These are phyloP conservation scores for Trichosanthes cucumerina DNA, from an alignment of 306 rosid species.

Conservation along the genomic window DNA sequence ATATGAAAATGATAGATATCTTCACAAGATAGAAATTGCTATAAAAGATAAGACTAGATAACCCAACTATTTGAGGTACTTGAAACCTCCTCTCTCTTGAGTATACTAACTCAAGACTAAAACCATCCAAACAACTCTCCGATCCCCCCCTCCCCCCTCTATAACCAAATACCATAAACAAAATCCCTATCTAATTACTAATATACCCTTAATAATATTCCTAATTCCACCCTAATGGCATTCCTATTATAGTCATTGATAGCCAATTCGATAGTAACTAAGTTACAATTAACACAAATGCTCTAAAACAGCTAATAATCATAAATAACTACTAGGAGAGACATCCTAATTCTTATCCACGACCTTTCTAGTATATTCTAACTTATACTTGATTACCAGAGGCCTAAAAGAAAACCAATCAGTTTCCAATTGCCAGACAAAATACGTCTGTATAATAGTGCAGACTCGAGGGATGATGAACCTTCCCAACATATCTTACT, in stretches of 20 bases:
- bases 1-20: neutral
- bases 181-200: too few species aligned
- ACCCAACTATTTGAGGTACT: too few species aligned
- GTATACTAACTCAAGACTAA: too few species aligned
- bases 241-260: neutral
- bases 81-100: too few species aligned
- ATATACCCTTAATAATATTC: too few species aligned
- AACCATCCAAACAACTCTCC: too few species aligned
- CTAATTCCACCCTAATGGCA: too few species aligned
- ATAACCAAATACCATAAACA: too few species aligned
- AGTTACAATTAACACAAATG: neutral
- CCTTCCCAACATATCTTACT: neutral
- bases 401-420: neutral
- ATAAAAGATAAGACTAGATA: too few species aligned
- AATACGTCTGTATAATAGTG: neutral
- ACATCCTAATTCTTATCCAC: neutral
- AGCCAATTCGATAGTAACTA: neutral
- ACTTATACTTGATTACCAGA: neutral
- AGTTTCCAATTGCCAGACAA: neutral
- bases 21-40: neutral
- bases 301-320: neutral
- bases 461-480: neutral
- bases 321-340: neutral
- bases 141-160: too few species aligned
- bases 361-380: neutral